Evolutionary conservation across 2,329 filamentous ascomycete genomes (phyloP), one percentile per base, ranked within the genome.

Genomic region (Microdochium paspali): DNA sequence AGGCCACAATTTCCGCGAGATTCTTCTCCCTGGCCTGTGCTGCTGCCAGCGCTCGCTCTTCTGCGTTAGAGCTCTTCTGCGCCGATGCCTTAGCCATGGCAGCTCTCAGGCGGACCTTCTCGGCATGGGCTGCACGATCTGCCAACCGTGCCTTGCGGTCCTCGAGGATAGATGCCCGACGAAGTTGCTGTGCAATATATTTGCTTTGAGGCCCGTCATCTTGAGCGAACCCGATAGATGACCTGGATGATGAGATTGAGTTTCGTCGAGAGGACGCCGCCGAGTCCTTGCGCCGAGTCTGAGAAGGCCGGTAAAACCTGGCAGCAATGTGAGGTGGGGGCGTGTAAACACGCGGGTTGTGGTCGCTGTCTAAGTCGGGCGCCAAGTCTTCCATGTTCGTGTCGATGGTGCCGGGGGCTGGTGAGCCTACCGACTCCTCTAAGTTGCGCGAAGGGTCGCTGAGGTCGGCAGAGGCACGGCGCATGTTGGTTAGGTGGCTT

Each of bases 21-120:
- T 90, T 88, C 56, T 85, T 85, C 67, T 91, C 85, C 49, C 88
- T 77, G 1, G 87, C 84, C 53, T 88, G 78, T 52, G 89, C 82
- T 4, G 87, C 87, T 5, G 87, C 87, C 49, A 90, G 67, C 3
- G 87, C 85, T 45, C 84, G 76, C 64, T 90, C 86, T 61, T 91
- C 87, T 42, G 82, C 86, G 47, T 81, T 74, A 2, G 77, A 80
- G 26, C 70, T 79, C 54, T 84, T 80, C 20, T 76, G 72, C 2
- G 82, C 78, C 6, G 80, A 74, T 2, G 85, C 81, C 65, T 89
- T 90, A 50, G 81, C 85, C 49, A 86, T 64, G 10, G 86, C 86
- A 40, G 87, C 87, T 30, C 86, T 77, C 51, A 89, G 67, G 46
- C 87, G 82, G 15, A 93, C 87, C 62, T 90, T 88, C 64, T 93